Evolutionary conservation across 805 yeast species (phyloP).

Genomic region (Candida patagonica): DNA sequence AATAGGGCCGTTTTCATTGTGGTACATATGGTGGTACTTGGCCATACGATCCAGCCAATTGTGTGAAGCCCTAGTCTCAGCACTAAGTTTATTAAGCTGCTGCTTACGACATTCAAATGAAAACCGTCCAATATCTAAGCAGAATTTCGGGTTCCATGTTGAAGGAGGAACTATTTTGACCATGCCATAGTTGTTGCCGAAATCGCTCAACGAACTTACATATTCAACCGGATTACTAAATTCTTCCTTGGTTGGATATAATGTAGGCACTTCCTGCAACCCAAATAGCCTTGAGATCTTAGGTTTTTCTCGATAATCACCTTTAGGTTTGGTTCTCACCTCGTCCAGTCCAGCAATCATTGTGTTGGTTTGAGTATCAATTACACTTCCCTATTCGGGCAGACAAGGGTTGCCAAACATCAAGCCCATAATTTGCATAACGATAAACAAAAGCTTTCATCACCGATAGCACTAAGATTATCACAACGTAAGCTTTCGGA

Average conservation of each 20-base stretch:
- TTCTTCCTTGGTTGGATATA: constrained; percentile 46
- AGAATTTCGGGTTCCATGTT: constrained; percentile 33
- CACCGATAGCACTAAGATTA: too few species aligned
- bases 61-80: constrained; percentile 24
- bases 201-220: constrained; percentile 41
- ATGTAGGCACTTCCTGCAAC: constrained; percentile 43
- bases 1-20: constrained; percentile 9
- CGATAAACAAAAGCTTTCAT: background rate
- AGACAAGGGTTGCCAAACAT: background rate
- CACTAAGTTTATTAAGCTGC: constrained; percentile 28
- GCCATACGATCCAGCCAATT: constrained; percentile 28
- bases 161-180: constrained; percentile 61
- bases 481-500: too few species aligned
- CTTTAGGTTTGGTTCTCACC: constrained; percentile 11
- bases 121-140: constrained; percentile 26
- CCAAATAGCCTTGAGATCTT: constrained; percentile 24
- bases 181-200: constrained; percentile 62
- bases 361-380: background rate
- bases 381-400: too few species aligned
- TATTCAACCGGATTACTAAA: constrained; percentile 58
- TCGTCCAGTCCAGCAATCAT: constrained; percentile 8
- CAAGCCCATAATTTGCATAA: background rate
- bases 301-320: constrained; percentile 13
- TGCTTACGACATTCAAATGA: constrained; percentile 28
- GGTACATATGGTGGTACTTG: constrained; percentile 24